These are phyloP conservation scores for Dioscorea zingiberensis DNA, from an alignment of 106 monocot genomes.

Conservation along the genomic window DNA sequence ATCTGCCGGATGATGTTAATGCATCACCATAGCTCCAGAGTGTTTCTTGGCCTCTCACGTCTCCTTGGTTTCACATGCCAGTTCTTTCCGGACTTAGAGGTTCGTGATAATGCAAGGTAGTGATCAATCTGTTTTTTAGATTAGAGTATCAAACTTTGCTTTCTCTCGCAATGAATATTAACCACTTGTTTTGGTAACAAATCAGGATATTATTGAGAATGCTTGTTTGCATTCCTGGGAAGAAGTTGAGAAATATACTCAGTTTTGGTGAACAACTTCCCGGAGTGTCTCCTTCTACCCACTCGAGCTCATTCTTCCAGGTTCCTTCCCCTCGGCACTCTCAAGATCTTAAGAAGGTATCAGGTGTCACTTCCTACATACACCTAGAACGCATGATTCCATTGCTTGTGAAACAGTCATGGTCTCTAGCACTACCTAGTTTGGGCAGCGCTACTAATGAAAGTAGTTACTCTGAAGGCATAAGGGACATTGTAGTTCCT, in stretches of 20 bases:
- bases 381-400: slow-evolving; percentile 57
- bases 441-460: slow-evolving; percentile 24
- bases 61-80: slow-evolving; percentile 73
- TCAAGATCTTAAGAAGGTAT: slow-evolving; percentile 38
- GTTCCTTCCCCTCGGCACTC: slow-evolving; percentile 38
- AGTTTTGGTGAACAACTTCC: slow-evolving; percentile 41
- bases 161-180: not conserved
- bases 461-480: slow-evolving; percentile 19
- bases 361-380: slow-evolving; percentile 49
- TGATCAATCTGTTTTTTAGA: not conserved
- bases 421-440: slow-evolving; percentile 60
- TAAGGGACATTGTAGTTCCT: slow-evolving; percentile 18
- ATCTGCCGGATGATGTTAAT: slow-evolving; percentile 65
- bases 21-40: slow-evolving; percentile 74
- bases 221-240: slow-evolving; percentile 81
- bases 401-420: slow-evolving; percentile 74
- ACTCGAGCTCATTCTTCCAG: slow-evolving; percentile 54
- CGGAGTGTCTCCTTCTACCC: slow-evolving; percentile 49
- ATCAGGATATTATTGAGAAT: slow-evolving; percentile 80
- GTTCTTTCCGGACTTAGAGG: slow-evolving; percentile 85
- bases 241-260: slow-evolving; percentile 69
- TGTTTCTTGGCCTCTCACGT: slow-evolving; percentile 47
- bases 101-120: slow-evolving; percentile 94
- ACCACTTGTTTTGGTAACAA: not conserved
- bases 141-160: not conserved